Evolutionary conservation across 257 asterid genomes (phyloP), one percentile per base, ranked within the genome.

Genomic region (Apocynum venetum): DNA sequence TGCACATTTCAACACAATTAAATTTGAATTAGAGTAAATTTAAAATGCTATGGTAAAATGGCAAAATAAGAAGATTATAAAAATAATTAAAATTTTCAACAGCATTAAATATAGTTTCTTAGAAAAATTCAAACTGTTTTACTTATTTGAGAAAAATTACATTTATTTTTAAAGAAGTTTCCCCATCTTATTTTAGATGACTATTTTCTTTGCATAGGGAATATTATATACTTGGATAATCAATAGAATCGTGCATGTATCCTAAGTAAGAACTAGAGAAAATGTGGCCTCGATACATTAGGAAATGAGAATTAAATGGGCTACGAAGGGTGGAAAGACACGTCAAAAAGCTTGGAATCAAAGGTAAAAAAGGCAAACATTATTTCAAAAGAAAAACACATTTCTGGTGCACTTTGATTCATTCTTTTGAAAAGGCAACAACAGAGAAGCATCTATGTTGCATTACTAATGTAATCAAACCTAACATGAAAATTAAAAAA

Each of bases 341-440:
- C 43, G 1, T 61, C 20, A 0, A 38, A 40, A 65, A 65, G 25
- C 10, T 65, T 38, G 71, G 71, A 65, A 65, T 65, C 48, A 65
- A 40, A 5, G 17, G 41, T 10, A 53, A 51, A 10, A 59, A 59
- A n/a, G 68, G 19, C 43, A 65, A 59, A 56, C 19, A 40, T 65
- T 35, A 14, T 65, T 65, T 65, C 71, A 71, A 71, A 71, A 71
- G 60, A 15, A 48, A 11, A 12, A 71, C 1, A 71, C n/a, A 48
- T 47, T 48, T 70, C 47, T 48, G 74, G 44, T 71, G 20, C 63
- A 71, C 75, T 49, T 71, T 67, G 72, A 67, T 51, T 44, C 31
- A 0, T 5, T 71, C 13, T 71, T 56, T 49, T 51, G 4, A 47
- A 47, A 47, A 71, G 76, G 6, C 31, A 13, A 51, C 15, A 12